Evolutionary conservation across 2,329 filamentous ascomycete genomes (phyloP).

Genomic region (Ophiocordyceps camponoti-floridani): DNA sequence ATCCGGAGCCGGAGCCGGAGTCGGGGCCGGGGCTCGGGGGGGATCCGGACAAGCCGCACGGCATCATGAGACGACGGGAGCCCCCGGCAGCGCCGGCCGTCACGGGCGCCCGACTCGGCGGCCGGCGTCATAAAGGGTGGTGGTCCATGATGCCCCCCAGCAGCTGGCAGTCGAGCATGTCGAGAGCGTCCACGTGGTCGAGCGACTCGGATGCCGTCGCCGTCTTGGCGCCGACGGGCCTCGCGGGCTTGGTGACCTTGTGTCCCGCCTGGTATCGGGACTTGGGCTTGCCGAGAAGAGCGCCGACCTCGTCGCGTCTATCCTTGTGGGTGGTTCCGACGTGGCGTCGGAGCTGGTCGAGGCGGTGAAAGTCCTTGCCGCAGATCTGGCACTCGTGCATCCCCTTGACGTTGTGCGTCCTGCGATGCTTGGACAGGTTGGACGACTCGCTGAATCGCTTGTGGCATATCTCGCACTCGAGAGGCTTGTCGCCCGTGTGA

Average conservation of each 20-base stretch:
- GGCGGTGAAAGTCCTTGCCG: slow-evolving; percentile 36
- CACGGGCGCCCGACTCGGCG: too few species aligned
- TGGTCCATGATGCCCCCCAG: neutral
- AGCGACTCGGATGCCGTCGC: neutral
- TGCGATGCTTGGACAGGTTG: slow-evolving; percentile 47
- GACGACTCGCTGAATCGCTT: slow-evolving; percentile 47
- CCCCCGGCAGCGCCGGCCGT: too few species aligned
- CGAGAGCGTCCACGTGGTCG: neutral
- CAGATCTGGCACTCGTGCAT: slow-evolving; percentile 34
- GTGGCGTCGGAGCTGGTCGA: slow-evolving; percentile 43
- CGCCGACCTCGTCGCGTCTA: slow-evolving; percentile 6
- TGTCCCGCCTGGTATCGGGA: slow-evolving; percentile 1
- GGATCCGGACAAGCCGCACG: too few species aligned
- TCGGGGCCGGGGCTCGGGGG: too few species aligned
- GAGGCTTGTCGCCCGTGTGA: slow-evolving; percentile 47
- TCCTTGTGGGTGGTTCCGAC: slow-evolving; percentile 16
- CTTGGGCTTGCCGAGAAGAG: slow-evolving; percentile 5
- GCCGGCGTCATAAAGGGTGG: neutral
- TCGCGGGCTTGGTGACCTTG: slow-evolving; percentile 4
- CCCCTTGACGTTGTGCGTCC: slow-evolving; percentile 37
- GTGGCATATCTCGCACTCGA: slow-evolving; percentile 38
- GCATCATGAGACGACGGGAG: too few species aligned
- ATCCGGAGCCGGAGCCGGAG: too few species aligned
- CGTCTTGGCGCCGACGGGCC: neutral
- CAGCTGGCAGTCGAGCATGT: neutral